A percentile compares a stretch with the other conserved stretches of the same genome.
phyloP scores from a whole-genome alignment of 208 protist genomes.

The Trypanosoma mega region DNA sequence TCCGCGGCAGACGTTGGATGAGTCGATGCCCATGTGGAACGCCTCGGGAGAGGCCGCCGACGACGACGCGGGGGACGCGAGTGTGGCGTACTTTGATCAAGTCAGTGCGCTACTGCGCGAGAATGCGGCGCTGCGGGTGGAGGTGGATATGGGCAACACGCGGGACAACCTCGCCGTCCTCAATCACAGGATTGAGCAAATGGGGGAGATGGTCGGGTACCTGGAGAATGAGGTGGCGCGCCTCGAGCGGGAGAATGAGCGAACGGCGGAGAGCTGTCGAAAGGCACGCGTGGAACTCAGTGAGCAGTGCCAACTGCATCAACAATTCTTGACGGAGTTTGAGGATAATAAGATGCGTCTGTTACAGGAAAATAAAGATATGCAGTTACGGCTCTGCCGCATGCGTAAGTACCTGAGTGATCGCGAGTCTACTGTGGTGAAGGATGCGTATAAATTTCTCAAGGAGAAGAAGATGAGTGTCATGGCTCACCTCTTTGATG shows the following conservation, averaged over 20 bases:
- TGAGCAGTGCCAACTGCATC: slow-evolving; percentile 20
- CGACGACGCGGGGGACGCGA: neutral
- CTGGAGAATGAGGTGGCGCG: slow-evolving; percentile 75
- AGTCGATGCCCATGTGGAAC: slow-evolving; percentile 1
- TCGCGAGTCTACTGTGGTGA: slow-evolving; percentile 48
- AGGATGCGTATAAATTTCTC: slow-evolving; percentile 72
- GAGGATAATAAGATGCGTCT: slow-evolving; percentile 60
- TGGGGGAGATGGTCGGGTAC: slow-evolving; percentile 43
- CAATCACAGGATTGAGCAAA: slow-evolving; percentile 44
- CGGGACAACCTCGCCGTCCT: slow-evolving; percentile 51
- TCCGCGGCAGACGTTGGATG: slow-evolving; percentile 16
- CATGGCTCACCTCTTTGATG: slow-evolving; percentile 72
- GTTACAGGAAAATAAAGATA: slow-evolving; percentile 86
- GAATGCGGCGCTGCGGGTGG: slow-evolving; percentile 52
- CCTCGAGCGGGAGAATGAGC: slow-evolving; percentile 66
- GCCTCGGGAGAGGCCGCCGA: neutral
- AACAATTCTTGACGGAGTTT: slow-evolving; percentile 26
- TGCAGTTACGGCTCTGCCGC: slow-evolving; percentile 83
- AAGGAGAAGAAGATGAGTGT: slow-evolving; percentile 75
- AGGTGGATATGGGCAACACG: slow-evolving; percentile 56
- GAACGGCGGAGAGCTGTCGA: slow-evolving; percentile 49
- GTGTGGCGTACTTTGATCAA: slow-evolving; percentile 79
- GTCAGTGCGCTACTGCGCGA: slow-evolving; percentile 58
- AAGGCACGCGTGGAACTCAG: slow-evolving; percentile 39
- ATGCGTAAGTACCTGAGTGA: slow-evolving; percentile 79